A percentile compares a stretch with the other conserved stretches of the same genome.
phyloP scores from a whole-genome alignment of 2,329 filamentous ascomycete genomes.

The Alternaria postmessia region DNA sequence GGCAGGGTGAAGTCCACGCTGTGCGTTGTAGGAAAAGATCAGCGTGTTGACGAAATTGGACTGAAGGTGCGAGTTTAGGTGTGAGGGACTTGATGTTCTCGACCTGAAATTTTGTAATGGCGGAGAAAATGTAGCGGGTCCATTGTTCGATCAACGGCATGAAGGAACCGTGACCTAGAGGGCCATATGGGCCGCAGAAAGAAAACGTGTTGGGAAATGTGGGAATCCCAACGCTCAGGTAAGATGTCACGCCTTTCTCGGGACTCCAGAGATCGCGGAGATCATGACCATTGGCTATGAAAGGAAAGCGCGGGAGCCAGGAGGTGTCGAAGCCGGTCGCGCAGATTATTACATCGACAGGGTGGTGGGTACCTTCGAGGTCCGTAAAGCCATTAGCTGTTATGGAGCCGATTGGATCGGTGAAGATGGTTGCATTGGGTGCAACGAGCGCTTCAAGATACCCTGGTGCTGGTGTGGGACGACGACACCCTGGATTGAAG shows the following conservation, averaged over 20 bases:
- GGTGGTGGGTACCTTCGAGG: conserved; percentile 25
- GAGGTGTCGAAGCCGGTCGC: conserved; percentile 54
- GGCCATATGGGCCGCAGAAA: conserved; percentile 50
- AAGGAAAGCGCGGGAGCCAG: conserved; percentile 37
- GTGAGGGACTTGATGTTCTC: conserved; percentile 34
- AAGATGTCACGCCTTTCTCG: conserved; percentile 48
- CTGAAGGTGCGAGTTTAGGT: conserved; percentile 20
- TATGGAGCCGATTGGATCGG: conserved; percentile 27
- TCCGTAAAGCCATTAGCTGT: conserved; percentile 33
- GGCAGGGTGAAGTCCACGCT: conserved; percentile 35
- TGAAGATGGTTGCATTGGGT: conserved; percentile 31
- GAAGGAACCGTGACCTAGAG: conserved; percentile 32
- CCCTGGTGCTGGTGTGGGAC: conserved; percentile 35
- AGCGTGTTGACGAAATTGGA: conserved; percentile 32
- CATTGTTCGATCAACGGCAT: conserved; percentile 37
- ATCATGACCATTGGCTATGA: conserved; percentile 37
- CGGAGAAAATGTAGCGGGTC: conserved; percentile 34
- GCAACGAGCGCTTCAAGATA: conserved; percentile 32
- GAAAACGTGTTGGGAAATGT: conserved; percentile 56
- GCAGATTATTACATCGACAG: conserved; percentile 54
- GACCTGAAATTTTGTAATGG: conserved; percentile 34
- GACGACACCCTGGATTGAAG: conserved; percentile 36
- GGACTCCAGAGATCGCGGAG: conserved; percentile 50
- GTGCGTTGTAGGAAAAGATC: conserved; percentile 36
- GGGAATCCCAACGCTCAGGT: conserved; percentile 54